phyloP scores from a whole-genome alignment of 306 rosid genomes.

The Macrotyloma uniflorum region DNA sequence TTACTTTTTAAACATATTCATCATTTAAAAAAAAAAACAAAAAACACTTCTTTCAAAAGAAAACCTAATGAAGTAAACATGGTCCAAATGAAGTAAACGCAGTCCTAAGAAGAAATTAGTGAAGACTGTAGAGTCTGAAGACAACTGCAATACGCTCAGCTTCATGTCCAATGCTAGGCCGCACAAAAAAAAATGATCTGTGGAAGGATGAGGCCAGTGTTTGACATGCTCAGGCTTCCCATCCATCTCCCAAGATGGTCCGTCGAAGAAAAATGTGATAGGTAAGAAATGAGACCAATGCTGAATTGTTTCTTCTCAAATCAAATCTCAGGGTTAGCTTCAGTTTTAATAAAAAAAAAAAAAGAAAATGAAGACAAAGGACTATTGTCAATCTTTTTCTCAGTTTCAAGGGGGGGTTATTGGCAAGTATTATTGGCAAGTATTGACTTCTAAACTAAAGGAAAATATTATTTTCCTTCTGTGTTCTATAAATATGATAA shows the following conservation, averaged over 20 bases:
- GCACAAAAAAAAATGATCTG: slow-evolving; percentile 18
- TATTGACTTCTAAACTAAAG: background rate
- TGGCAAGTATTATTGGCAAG: slow-evolving; percentile 25
- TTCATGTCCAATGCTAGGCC: too few species aligned
- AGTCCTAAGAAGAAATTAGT: too few species aligned
- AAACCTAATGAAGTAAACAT: too few species aligned
- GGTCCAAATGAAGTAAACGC: too few species aligned
- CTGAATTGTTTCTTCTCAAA: slow-evolving; percentile 19
- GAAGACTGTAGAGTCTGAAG: too few species aligned
- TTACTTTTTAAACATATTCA: too few species aligned
- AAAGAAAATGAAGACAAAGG: background rate
- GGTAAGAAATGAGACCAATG: background rate
- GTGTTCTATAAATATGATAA: background rate
- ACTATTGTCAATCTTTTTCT: background rate
- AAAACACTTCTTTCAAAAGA: too few species aligned
- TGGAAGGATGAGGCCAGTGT: slow-evolving; percentile 13
- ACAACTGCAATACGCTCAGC: too few species aligned
- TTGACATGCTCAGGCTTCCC: slow-evolving; percentile 5
- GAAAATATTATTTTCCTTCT: background rate
- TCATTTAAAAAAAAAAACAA: too few species aligned
- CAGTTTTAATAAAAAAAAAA: background rate
- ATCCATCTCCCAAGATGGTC: background rate
- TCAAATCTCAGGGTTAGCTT: background rate
- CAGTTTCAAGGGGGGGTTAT: slow-evolving; percentile 10
- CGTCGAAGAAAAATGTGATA: background rate